Evolutionary conservation across 1,284 basidiomycete species (phyloP), one percentile per base, ranked within the genome.

Genomic region (Golubevia sp.): DNA sequence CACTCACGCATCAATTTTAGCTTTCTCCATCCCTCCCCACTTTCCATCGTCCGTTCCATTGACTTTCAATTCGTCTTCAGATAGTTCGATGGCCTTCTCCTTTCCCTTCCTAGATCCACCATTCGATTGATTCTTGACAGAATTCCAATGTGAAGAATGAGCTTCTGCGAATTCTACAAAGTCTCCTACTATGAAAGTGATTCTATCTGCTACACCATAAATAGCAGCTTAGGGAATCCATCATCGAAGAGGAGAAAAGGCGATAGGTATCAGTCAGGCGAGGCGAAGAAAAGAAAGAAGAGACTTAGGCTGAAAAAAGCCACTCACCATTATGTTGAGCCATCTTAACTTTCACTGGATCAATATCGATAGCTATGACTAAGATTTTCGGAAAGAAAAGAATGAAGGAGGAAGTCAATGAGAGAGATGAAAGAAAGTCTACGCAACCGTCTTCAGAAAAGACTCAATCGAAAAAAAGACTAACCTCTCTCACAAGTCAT

Each of bases 291-390:
- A 49, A 18, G 48, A 49, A 18, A 23, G 18, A n/a, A n/a, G n/a
- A n/a, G n/a, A n/a, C n/a, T n/a, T n/a, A n/a, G n/a, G n/a, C n/a
- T n/a, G n/a, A n/a, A 1, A 49, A 49, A 18, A 49, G 4, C 21
- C 21, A 52, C 50, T 26, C 50, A 52, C 50, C 80, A 74, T 99
- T 99, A 84, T 97, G 93, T 63, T 90, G 87, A 1, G 95, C 96
- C 15, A 98, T 88, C 2, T 90, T 90, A 6, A 99, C 86, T 49
- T 95, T 90, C 1, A 88, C 87, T 0, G 91, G 89, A 13, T 94
- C 94, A 30, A 88, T 91, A 79, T 99, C 97, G 57, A 99, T 86
- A 0, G 95, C 95, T 55, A 99, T 94, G 30, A 98, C 93, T 92
- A 3, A 30, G 38, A 84, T 83, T 49, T 52, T 26, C 3, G 49